phyloP scores from a whole-genome alignment of 2,329 filamentous ascomycete species.

The Cladosporium velox region DNA sequence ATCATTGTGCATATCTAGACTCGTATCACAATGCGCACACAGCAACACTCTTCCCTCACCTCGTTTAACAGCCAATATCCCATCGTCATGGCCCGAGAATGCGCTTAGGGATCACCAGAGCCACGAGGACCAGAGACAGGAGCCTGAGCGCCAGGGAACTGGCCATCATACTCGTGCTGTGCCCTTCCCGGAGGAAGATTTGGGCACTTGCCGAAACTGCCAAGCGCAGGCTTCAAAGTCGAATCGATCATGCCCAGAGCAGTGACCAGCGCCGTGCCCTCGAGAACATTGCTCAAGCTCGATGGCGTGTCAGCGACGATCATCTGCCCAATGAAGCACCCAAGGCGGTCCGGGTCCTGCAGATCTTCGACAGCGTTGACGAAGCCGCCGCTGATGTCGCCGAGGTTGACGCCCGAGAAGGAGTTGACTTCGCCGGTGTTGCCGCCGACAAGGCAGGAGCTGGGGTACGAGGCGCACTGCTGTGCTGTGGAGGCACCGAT shows the following conservation, averaged over 20 bases:
- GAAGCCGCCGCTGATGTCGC: constrained; percentile 30
- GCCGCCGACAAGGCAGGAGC: constrained; percentile 30
- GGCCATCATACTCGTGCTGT: constrained; percentile 18
- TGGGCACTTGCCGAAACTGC: constrained; percentile 22
- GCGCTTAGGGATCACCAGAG: neutral
- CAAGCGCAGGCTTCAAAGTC: constrained; percentile 24
- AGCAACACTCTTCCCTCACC: neutral
- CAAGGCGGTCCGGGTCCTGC: constrained; percentile 27
- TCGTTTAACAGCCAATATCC: neutral
- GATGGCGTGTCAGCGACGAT: constrained; percentile 29
- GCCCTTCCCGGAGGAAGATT: constrained; percentile 27
- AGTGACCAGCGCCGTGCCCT: constrained; percentile 23
- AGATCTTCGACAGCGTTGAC: constrained; percentile 29
- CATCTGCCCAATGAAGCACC: constrained; percentile 31
- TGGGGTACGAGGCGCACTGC: constrained; percentile 30
- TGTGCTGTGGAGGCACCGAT: constrained; percentile 31
- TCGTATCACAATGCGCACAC: neutral
- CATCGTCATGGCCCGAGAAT: neutral
- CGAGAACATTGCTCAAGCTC: constrained; percentile 27
- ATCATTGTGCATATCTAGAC: neutral
- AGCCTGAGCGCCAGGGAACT: constrained; percentile 25
- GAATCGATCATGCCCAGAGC: constrained; percentile 21
- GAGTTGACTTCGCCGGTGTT: constrained; percentile 33
- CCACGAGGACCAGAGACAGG: constrained; percentile 13
- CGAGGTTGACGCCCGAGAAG: constrained; percentile 29